Evolutionary conservation across 179 eudicot species (phyloP).

Genomic region (Silene noctiflora): DNA sequence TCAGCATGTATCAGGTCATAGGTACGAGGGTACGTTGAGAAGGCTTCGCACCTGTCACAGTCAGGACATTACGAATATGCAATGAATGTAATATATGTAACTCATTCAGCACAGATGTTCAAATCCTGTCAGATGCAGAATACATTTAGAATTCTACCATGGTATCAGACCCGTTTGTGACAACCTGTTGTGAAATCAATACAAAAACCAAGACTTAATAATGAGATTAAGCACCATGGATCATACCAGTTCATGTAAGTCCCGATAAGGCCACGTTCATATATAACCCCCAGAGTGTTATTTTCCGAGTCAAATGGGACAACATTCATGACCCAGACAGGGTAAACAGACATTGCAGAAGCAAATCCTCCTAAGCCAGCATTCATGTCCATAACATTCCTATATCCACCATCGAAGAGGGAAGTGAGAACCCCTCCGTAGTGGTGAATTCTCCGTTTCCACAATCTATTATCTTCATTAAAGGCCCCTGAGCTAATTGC

Average conservation of each 20-base stretch:
- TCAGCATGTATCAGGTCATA: slow-evolving; percentile 68
- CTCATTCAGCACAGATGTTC: neutral
- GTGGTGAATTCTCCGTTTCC: slow-evolving; percentile 50
- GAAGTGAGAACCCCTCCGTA: slow-evolving; percentile 41
- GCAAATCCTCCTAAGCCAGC: slow-evolving; percentile 72
- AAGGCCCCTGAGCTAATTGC: slow-evolving; percentile 31
- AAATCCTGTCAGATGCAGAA: neutral
- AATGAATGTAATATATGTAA: no score
- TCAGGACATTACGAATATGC: no score
- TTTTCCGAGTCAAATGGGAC: slow-evolving; percentile 46
- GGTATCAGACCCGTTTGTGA: neutral
- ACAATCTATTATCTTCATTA: slow-evolving; percentile 39
- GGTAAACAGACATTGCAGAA: slow-evolving; percentile 46
- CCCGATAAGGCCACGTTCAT: slow-evolving; percentile 69
- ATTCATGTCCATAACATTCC: slow-evolving; percentile 75
- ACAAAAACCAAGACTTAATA: neutral
- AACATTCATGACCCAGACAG: slow-evolving; percentile 77
- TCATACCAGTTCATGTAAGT: slow-evolving; percentile 64
- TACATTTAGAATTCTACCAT: neutral
- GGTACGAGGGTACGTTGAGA: slow-evolving; percentile 72
- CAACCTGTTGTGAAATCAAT: neutral
- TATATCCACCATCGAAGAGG: slow-evolving; percentile 35
- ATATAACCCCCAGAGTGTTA: slow-evolving; percentile 53
- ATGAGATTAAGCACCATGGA: neutral
- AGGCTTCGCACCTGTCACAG: slow-evolving; percentile 64